Evolutionary conservation across 768 basidiomycete species (phyloP).

Genomic region (Macrolepiota fuliginosa): DNA sequence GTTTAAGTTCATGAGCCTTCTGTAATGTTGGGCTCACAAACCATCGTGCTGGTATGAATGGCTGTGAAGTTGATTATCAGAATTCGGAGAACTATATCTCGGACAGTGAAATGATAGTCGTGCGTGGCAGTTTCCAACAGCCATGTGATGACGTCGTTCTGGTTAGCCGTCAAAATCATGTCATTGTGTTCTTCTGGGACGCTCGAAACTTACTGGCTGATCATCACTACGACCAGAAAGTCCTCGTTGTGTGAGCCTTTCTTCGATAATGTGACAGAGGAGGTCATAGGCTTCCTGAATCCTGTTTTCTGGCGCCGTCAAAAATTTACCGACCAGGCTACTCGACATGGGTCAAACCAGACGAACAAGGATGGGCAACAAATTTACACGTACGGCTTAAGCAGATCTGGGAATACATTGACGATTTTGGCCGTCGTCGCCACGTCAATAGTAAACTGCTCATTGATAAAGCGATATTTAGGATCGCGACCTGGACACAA

Average conservation of each 20-base stretch:
- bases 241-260: conserved; percentile 7
- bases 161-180: neutral
- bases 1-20: neutral
- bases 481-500: conserved; percentile 28
- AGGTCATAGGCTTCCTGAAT: conserved; percentile 4
- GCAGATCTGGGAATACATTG: conserved; percentile 30
- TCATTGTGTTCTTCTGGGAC: neutral
- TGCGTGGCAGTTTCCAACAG: conserved; percentile 38
- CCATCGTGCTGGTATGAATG: conserved; percentile 41
- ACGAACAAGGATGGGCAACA: neutral
- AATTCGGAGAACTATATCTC: conserved; percentile 32
- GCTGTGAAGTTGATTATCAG: conserved; percentile 40
- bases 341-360: neutral
- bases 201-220: conserved; percentile 1
- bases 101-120: conserved; percentile 21
- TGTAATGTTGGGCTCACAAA: conserved; percentile 18
- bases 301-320: conserved; percentile 12
- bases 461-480: conserved; percentile 29
- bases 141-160: conserved; percentile 51
- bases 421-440: conserved; percentile 24
- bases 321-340: conserved; percentile 2
- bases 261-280: conserved; percentile 15
- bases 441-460: conserved; percentile 30
- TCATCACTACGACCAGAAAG: conserved; percentile 10
- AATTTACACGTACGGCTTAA: conserved; percentile 34